Conservation (phyloP, 176 grass and related monocot genomes). For the Metroxylon sagu region DNA sequence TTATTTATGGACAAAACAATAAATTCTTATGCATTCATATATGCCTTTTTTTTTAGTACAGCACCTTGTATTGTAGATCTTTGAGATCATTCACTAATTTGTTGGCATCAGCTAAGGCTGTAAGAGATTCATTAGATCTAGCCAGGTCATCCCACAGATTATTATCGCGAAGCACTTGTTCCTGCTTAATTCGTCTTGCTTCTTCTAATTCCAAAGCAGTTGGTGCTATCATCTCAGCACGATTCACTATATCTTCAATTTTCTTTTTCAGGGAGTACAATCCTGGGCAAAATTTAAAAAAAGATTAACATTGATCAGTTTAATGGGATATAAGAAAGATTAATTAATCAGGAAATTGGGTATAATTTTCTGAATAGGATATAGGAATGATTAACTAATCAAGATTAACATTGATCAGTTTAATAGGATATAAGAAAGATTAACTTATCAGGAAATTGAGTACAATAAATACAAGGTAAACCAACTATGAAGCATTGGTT, state of each 20-base stretch:
- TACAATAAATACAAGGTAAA: neutral
- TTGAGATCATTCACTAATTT: constrained; percentile 74
- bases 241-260: constrained; percentile 69
- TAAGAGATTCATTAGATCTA: constrained; percentile 50
- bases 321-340: neutral
- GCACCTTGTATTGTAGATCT: constrained; percentile 84
- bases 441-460: neutral
- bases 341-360: neutral
- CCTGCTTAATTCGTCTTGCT: constrained; percentile 56
- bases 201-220: constrained; percentile 67
- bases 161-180: constrained; percentile 37
- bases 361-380: neutral
- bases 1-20: too few relatives aligned
- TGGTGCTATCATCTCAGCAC: constrained; percentile 41
- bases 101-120: constrained; percentile 58
- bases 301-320: neutral
- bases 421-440: neutral
- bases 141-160: constrained; percentile 77
- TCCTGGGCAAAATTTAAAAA: constrained; percentile 24
- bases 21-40: constrained; percentile 1
- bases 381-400: neutral
- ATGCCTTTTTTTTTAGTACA: constrained; percentile 20
- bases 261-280: constrained; percentile 75
- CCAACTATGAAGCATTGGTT: too few relatives aligned
- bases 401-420: neutral